Evolutionary conservation across 83 land plant genomes (phyloP), one percentile per base, ranked within the genome.

Genomic region (Larix sibirica): DNA sequence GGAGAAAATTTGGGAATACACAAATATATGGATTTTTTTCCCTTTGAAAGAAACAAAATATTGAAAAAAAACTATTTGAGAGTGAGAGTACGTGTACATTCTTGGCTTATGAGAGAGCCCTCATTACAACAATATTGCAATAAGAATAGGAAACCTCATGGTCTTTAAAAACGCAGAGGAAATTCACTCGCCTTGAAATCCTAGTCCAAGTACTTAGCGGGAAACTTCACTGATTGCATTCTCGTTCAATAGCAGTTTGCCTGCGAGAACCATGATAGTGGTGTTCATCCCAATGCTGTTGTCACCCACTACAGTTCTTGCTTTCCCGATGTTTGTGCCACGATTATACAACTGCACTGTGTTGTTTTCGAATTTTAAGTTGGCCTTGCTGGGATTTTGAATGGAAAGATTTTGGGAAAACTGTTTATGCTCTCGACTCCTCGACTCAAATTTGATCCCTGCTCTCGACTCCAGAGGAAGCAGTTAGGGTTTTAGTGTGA

Each of bases 121-220:
- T 66, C 3, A 26, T 12, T 3, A 90, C 56, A 77, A 63, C 71
- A 2, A 92, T 21, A 78, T 88, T 85, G 69, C 94, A 92, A 2
- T 17, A 63, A 4, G 83, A 69, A 33, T 81, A 74, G 0, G 89
- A 62, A 8, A 84, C 84, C 23, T 84, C 73, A 16, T 84, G 83
- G 65, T 86, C 59, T 24, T 77, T 87, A 23, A 86, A 82, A 1
- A 83, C 10, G 21, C 74, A 56, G 60, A 92, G 40, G 0, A 90
- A 7, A 13, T 23, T 74, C 1, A 90, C 89, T 18, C 77, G 89
- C 7, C 94, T 92, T 12, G 89, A 36, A 50, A 92, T 21, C 61
- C 79, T 83, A 0, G 86, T 81, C 28, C 18, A 13, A 17, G 92
- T 79, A 42, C 20, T 71, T 23, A 92, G 8, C 0, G 80, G 83